Percentiles rank a stretch among this genome's conserved stretches.
phyloP scores from a whole-genome alignment of 441 rosid species.

The Flueggea neowawraea region DNA sequence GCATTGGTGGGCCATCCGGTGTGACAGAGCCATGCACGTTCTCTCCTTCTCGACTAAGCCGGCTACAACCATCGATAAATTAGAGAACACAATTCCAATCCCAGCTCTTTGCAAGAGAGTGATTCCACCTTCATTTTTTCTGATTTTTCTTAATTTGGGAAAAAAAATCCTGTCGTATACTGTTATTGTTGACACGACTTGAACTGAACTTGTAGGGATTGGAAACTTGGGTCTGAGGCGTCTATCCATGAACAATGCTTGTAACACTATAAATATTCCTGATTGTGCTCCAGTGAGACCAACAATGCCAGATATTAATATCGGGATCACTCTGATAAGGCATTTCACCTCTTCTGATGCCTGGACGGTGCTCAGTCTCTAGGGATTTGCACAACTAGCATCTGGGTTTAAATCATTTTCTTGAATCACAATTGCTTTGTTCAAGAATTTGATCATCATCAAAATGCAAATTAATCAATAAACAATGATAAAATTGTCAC shows the following conservation, averaged over 20 bases:
- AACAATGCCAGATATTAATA: slow-evolving; percentile 53
- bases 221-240: slow-evolving; percentile 55
- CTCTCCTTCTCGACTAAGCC: slow-evolving; percentile 53
- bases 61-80: slow-evolving; percentile 49
- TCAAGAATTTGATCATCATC: slow-evolving; percentile 38
- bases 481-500: too few relatives aligned
- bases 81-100: slow-evolving; percentile 46
- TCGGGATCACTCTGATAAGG: slow-evolving; percentile 40
- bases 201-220: slow-evolving; percentile 56
- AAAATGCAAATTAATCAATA: not conserved
- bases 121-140: slow-evolving; percentile 60
- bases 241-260: slow-evolving; percentile 64
- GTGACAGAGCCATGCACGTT: slow-evolving; percentile 28
- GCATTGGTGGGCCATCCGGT: slow-evolving; percentile 37
- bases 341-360: slow-evolving; percentile 71
- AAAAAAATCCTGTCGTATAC: slow-evolving; percentile 61
- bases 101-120: slow-evolving; percentile 61
- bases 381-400: slow-evolving; percentile 31
- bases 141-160: slow-evolving; percentile 47
- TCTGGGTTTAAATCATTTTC: slow-evolving; percentile 39
- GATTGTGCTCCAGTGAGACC: slow-evolving; percentile 42
- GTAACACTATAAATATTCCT: slow-evolving; percentile 46
- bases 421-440: slow-evolving; percentile 48
- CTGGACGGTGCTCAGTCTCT: slow-evolving; percentile 58
- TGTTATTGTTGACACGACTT: slow-evolving; percentile 43